Percentiles rank a stretch among this genome's conserved stretches.
phyloP scores from a whole-genome alignment of 176 grass and related monocot genomes.

The Neostapfia colusana region DNA sequence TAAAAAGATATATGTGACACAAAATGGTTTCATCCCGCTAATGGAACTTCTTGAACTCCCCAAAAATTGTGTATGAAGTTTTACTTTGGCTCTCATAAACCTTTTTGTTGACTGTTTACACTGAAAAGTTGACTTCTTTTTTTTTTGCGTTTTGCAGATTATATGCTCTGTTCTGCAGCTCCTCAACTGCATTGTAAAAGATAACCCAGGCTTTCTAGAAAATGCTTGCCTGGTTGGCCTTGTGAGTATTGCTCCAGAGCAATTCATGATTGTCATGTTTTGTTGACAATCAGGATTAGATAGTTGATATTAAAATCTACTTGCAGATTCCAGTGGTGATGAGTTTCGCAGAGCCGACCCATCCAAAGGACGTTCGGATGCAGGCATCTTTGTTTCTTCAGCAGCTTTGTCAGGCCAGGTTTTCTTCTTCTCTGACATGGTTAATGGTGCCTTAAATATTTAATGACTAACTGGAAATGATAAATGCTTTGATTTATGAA shows the following conservation, averaged over 20 bases:
- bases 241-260: conserved; percentile 52
- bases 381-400: conserved; percentile 91
- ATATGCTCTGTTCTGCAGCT: conserved; percentile 78
- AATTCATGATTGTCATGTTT: conserved; percentile 39
- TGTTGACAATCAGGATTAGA: conserved; percentile 5
- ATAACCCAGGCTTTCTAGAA: conserved; percentile 77
- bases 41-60: conserved; percentile 96
- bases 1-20: conserved; percentile 86
- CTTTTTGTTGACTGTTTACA: conserved; percentile 31
- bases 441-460: conserved; percentile 30
- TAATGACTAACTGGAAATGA: neutral
- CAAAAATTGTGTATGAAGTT: conserved; percentile 75
- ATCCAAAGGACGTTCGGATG: conserved; percentile 82
- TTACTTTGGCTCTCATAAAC: conserved; percentile 24
- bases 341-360: conserved; percentile 73
- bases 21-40: conserved; percentile 88
- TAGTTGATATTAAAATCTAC: conserved; percentile 26
- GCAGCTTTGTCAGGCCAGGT: conserved; percentile 97
- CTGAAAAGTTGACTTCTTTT: conserved; percentile 30
- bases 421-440: conserved; percentile 30
- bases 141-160: conserved; percentile 58
- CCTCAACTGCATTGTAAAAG: conserved; percentile 90
- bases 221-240: conserved; percentile 99
- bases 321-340: conserved; percentile 90
- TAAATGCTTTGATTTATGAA: conserved; percentile 33